Evolutionary conservation across 768 basidiomycete genomes (phyloP), one percentile per base, ranked within the genome.

Genomic region (Amanita exitialis): DNA sequence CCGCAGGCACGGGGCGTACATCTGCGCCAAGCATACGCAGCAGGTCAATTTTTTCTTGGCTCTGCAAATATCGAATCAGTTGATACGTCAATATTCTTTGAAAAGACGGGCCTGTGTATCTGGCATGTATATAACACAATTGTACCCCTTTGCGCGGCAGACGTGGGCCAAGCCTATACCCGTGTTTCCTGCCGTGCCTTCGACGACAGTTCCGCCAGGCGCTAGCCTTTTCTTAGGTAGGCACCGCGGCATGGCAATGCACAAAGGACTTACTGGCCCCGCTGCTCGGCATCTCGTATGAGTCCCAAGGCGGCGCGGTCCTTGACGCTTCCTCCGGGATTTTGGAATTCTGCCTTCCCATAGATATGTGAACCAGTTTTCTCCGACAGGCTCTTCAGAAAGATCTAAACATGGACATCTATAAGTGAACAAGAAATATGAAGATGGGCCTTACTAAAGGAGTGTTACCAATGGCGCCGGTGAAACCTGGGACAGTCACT

Each of bases 91-190:
- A 3, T 15, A 30, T 32, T 39, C 8, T 32, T 37, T 21, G 13
- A 23, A 23, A 10, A 32, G 45, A 48, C 68, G 37, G 49, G 82
- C 88, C 77, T 96, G 89, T 3, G 86, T 91, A 65, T 96, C 74
- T 27, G 95, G 95, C 95, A 99, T 98, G 78, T 90, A 99, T 61
- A 99, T 99, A 8, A 99, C 95, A 65, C 96, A 98, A 64, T 84
- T 89, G 74, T 99, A 98, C 2, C 96, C 94, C 59, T 74, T 80
- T 6, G 90, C 79, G 56, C 96, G 73, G 68, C 96, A 97, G 49
- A 98, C 94, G 61, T 94, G 92, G 5, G 91, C 93, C 28, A 97
- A 76, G 32, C 94, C 94, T 51, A 96, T 96, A 36, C 94, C 95
- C 6, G 95, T 99, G 71, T 99, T 99, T 13, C 95, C 95, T 35